Conservation (phyloP, 352 stramenopile species). For the Phytophthora podocarpi region DNA sequence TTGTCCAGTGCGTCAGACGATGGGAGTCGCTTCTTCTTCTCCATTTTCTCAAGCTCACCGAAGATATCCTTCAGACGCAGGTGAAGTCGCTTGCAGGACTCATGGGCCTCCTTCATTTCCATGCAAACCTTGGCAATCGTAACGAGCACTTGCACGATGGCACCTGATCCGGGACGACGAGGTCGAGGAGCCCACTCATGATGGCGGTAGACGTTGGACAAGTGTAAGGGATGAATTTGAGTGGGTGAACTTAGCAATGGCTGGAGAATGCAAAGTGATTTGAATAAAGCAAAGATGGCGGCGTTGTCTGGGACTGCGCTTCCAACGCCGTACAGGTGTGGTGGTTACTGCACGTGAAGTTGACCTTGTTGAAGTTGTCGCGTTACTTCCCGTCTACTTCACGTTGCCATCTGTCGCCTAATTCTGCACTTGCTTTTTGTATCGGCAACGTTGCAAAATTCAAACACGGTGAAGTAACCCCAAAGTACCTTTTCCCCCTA, state of each 20-base stretch:
- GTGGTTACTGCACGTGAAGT: too few relatives aligned
- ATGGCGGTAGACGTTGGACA: too few relatives aligned
- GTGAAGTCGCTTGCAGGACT: not conserved
- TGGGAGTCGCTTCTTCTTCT: not conserved
- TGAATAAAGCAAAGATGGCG: too few relatives aligned
- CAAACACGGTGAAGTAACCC: slow-evolving; percentile 13
- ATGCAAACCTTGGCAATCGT: slow-evolving; percentile 3
- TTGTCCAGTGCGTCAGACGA: not conserved
- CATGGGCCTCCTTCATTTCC: slow-evolving; percentile 22
- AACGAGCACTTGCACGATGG: not conserved
- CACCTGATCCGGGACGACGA: slow-evolving; percentile 12
- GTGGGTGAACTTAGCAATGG: not conserved
- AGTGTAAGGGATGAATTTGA: too few relatives aligned
- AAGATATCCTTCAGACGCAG: slow-evolving; percentile 4
- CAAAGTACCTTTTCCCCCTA: slow-evolving; percentile 1
- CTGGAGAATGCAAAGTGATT: not conserved
- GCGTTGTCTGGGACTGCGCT: too few relatives aligned
- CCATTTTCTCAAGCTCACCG: slow-evolving; percentile 10
- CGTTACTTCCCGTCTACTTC: slow-evolving; percentile 9
- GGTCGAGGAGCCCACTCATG: too few relatives aligned
- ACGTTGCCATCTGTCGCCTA: slow-evolving; percentile 4
- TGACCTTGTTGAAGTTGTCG: slow-evolving; percentile 11
- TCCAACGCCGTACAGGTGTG: too few relatives aligned
- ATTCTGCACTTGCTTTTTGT: slow-evolving; percentile 18
- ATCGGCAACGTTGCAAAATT: slow-evolving; percentile 29